Evolutionary conservation across 805 yeast species (phyloP).

Genomic region (Pichia eremophila): DNA sequence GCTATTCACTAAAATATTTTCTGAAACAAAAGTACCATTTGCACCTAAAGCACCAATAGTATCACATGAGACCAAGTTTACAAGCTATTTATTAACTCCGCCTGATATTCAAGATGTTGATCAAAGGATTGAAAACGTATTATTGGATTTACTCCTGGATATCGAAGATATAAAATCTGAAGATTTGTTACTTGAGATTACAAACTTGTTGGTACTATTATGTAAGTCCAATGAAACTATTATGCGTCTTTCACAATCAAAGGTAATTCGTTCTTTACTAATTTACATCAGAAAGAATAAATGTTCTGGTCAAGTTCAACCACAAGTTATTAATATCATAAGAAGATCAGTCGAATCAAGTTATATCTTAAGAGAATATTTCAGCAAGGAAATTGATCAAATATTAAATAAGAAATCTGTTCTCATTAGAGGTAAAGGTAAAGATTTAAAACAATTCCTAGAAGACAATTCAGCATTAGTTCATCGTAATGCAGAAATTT

Average conservation of each 20-base stretch:
- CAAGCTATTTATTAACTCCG: conserved; percentile 8
- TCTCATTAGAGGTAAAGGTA: conserved; percentile 17
- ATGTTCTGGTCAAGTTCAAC: conserved; percentile 33
- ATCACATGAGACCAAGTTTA: background rate
- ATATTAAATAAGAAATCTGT: conserved; percentile 25
- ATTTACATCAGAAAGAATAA: conserved; percentile 29
- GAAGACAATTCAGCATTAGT: conserved; percentile 42
- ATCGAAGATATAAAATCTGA: conserved; percentile 33
- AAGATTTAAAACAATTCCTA: conserved; percentile 38
- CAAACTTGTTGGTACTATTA: background rate
- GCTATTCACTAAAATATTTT: conserved; percentile 45
- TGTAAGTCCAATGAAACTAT: conserved; percentile 32
- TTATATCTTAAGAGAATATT: conserved; percentile 37
- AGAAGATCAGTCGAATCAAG: conserved; percentile 65
- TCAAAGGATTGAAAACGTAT: conserved; percentile 16
- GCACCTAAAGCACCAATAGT: conserved; percentile 30
- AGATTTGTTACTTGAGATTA: conserved; percentile 20
- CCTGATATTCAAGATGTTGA: conserved; percentile 17
- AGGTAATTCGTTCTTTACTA: conserved; percentile 39
- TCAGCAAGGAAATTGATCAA: conserved; percentile 41
- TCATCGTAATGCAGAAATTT: conserved; percentile 26
- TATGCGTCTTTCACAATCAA: conserved; percentile 34
- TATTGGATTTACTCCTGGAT: conserved; percentile 37
- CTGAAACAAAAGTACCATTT: conserved; percentile 42
- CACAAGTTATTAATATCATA: conserved; percentile 42